Evolutionary conservation across 2,329 filamentous ascomycete genomes (phyloP), one percentile per base, ranked within the genome.

Genomic region (Colletotrichum incanum): DNA sequence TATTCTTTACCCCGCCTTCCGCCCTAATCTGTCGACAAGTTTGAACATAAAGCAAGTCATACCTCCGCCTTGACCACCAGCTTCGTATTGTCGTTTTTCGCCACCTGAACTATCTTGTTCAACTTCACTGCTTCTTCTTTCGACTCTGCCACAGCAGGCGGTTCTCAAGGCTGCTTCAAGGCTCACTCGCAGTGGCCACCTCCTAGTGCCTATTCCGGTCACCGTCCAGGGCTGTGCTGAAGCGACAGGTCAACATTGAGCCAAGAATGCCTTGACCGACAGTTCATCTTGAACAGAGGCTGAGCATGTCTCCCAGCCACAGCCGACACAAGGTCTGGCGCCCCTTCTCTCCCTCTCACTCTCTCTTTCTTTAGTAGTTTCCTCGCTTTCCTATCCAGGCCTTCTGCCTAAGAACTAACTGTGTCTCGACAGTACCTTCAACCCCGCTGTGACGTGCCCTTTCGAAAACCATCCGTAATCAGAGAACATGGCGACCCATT

Each of bases 21-120:
- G 2, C 34, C 9, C 1, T 1, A 0, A 0, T 18, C n/a, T n/a
- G 14, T 31, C 18, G 41, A 28, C 18, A 12, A 31, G 8, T 50
- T 8, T 5, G 20, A 39, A 23, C 52, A 56, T 56, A 56, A 55
- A 56, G 52, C 20, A 55, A 56, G 5, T 18, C 14, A 11, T 18
- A 5, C 12, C n/a, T 23, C 54, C 52, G 20, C 5, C 2, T 37
- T 31, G 11, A 1, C 52, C 11, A 16, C 52, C 20, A 12, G 20
- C 2, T 16, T 37, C 34, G 18, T 12, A 23, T 12, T 2, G 34
- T 26, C n/a, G 18, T 26, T 23, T 34, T 41, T 41, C 12, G 54
- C 34, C 54, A 41, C 37, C 11, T 20, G 20, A 23, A 23, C 2
- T 39, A 7, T 18, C 54, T 12, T 26, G 26, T 58, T 1, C 34